These are phyloP conservation scores for Kurtzmaniella quercitrusa DNA, from an alignment of 1,139 yeast genomes.

Conservation along the genomic window DNA sequence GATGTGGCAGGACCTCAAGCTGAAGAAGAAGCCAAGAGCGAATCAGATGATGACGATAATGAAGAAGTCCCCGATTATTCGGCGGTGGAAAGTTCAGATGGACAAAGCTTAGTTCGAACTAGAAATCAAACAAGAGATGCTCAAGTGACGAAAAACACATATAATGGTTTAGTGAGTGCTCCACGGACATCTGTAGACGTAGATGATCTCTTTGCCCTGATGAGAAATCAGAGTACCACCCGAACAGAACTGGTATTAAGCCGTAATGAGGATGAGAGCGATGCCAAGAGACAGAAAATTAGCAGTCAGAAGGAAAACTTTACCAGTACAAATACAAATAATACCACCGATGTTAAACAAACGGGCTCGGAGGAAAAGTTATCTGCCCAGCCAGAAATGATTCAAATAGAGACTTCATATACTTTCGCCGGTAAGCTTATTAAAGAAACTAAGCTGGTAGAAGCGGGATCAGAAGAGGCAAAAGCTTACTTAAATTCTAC, in stretches of 20 bases:
- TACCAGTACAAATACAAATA: too few species aligned
- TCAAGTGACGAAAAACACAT: conserved; percentile 1
- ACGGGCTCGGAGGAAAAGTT: too few species aligned
- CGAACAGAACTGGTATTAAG: conserved; percentile 18
- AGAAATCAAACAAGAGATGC: conserved; percentile 29
- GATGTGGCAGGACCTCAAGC: conserved; percentile 21
- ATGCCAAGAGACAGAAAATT: conserved; percentile 47
- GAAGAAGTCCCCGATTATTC: conserved; percentile 29
- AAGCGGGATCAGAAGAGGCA: conserved; percentile 78
- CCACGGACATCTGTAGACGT: conserved; percentile 30
- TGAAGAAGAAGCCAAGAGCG: conserved; percentile 21
- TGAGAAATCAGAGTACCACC: conserved; percentile 14
- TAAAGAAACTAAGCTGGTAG: conserved; percentile 75
- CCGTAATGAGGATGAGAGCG: conserved; percentile 36
- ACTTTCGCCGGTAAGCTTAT: conserved; percentile 87
- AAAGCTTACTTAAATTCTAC: conserved; percentile 68
- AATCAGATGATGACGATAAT: conserved; percentile 16
- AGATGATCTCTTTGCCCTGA: conserved; percentile 30
- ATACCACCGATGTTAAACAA: too few species aligned
- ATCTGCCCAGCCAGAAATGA: conserved; percentile 36
- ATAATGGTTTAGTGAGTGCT: conserved; percentile 16
- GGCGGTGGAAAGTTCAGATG: conserved; percentile 24
- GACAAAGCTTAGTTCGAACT: conserved; percentile 33
- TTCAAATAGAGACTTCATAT: conserved; percentile 72
- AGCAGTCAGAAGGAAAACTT: too few species aligned